Percentiles rank a stretch among this genome's conserved stretches.
Conservation (phyloP, 805 yeast species). For the Kluyveromyces siamensis region DNA sequence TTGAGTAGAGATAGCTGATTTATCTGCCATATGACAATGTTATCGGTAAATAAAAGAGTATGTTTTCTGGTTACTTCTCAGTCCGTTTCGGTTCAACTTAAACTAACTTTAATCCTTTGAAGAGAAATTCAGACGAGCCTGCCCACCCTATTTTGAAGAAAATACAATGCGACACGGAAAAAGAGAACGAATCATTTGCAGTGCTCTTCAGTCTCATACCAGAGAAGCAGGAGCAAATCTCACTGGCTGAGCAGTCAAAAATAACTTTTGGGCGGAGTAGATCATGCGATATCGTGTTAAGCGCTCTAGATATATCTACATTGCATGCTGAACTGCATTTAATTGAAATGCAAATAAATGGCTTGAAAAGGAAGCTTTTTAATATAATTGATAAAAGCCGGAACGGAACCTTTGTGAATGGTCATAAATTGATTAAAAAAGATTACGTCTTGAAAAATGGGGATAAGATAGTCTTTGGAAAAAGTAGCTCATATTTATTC, state of each 20-base stretch:
- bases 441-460: constrained; percentile 49
- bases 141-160: constrained; percentile 4
- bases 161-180: constrained; percentile 6
- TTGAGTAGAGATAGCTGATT: not conserved
- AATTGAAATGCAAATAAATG: constrained; percentile 31
- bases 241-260: constrained; percentile 27
- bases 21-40: not conserved
- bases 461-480: constrained; percentile 52
- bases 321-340: constrained; percentile 48
- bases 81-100: not conserved
- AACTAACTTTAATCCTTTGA: not conserved
- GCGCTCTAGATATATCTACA: constrained; percentile 57
- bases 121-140: not conserved
- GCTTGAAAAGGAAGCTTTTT: constrained; percentile 29
- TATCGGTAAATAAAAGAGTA: constrained; percentile 3
- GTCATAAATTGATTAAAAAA: constrained; percentile 38
- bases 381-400: constrained; percentile 46
- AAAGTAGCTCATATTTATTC: constrained; percentile 41
- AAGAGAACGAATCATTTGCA: constrained; percentile 10
- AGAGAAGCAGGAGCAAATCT: constrained; percentile 23
- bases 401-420: constrained; percentile 64
- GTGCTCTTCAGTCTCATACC: constrained; percentile 25
- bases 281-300: constrained; percentile 45
- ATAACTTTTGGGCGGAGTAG: constrained; percentile 47
- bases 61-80: not conserved